phyloP scores from a whole-genome alignment of 108 stramenopile species.

The Cylindrotheca fusiformis region DNA sequence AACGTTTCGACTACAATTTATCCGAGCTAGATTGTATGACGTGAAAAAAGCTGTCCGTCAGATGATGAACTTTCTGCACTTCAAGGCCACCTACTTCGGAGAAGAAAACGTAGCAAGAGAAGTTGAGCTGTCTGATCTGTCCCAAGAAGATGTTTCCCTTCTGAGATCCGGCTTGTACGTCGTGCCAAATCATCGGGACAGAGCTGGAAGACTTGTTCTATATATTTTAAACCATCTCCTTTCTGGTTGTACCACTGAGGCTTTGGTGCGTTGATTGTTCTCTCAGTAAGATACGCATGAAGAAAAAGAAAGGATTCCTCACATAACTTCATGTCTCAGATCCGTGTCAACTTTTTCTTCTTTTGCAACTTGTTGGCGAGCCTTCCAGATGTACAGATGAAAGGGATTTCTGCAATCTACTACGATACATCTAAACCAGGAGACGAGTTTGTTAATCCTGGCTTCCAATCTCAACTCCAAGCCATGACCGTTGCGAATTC shows the following conservation, averaged over 20 bases:
- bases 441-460: background rate
- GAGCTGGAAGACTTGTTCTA: background rate
- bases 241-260: background rate
- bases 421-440: background rate
- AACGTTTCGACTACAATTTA: slow-evolving; percentile 14
- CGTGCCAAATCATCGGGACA: background rate
- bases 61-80: slow-evolving; percentile 9
- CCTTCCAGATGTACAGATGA: background rate
- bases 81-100: slow-evolving; percentile 9
- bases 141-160: slow-evolving; percentile 13
- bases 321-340: background rate
- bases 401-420: background rate
- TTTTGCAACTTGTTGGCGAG: background rate
- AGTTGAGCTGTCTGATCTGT: slow-evolving; percentile 13
- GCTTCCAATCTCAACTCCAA: background rate
- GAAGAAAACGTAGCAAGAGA: slow-evolving; percentile 4
- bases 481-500: background rate
- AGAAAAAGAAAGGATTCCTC: background rate
- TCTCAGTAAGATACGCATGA: background rate
- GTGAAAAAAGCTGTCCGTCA: background rate
- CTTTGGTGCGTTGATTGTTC: background rate
- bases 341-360: background rate
- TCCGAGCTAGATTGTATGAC: slow-evolving; percentile 8
- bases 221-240: background rate
- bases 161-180: slow-evolving; percentile 6